These are phyloP conservation scores for Eucalyptus sp. DNA, from an alignment of 345 rosid genomes.

Conservation along the genomic window DNA sequence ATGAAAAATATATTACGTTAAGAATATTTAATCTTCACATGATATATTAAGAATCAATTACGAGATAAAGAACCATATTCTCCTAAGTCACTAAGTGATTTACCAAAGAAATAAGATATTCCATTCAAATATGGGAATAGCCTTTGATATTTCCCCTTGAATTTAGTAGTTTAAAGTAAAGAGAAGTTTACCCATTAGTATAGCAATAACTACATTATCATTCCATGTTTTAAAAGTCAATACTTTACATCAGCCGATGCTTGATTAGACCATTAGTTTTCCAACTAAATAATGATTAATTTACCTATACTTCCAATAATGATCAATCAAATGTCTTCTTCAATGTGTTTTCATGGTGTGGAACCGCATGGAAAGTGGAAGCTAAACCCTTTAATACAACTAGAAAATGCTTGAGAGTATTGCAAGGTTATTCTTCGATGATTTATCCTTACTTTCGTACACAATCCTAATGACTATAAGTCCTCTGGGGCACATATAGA, in stretches of 20 bases:
- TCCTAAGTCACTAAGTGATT: not conserved
- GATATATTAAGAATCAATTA: too few species aligned
- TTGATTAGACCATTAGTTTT: not conserved
- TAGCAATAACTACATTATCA: not conserved
- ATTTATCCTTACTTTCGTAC: not conserved
- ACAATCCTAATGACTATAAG: not conserved
- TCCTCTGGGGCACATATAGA: too few species aligned
- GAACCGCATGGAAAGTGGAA: not conserved
- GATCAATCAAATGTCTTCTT: not conserved
- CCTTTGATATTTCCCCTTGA: too few species aligned
- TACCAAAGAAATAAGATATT: not conserved
- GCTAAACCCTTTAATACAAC: not conserved
- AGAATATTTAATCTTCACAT: too few species aligned
- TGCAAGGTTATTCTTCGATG: not conserved
- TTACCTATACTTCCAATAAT: not conserved
- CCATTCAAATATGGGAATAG: not conserved
- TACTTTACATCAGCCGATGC: not conserved
- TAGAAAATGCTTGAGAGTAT: not conserved
- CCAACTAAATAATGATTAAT: not conserved
- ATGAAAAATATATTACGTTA: too few species aligned
- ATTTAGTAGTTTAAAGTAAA: too few species aligned
- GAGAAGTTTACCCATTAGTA: not conserved
- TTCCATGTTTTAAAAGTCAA: not conserved
- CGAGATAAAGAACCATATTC: not conserved
- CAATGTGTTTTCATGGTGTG: not conserved